These are phyloP conservation scores for Laburnicola sp. DNA, from an alignment of 2,329 filamentous ascomycete species.

Conservation along the genomic window DNA sequence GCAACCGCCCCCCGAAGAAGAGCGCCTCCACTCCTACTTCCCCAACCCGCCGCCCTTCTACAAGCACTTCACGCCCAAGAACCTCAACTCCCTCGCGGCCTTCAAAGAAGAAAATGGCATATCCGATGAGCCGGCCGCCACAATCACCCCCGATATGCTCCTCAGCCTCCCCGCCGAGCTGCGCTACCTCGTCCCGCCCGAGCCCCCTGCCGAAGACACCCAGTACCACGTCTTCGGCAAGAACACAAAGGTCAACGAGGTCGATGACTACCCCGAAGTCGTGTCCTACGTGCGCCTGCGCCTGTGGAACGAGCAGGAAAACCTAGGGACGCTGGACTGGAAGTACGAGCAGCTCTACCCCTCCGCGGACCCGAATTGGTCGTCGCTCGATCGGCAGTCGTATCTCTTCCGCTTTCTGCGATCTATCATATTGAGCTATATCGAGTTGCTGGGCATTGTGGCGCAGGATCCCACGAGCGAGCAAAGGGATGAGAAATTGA, in stretches of 20 bases:
- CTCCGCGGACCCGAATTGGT: conserved; percentile 51
- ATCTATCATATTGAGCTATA: conserved; percentile 82
- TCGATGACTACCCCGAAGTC: conserved; percentile 29
- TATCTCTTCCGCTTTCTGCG: conserved; percentile 79
- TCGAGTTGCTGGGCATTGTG: conserved; percentile 77
- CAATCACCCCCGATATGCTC: conserved; percentile 31
- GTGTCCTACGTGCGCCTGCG: conserved; percentile 35
- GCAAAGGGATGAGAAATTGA: conserved; percentile 69
- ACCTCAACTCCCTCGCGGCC: conserved; percentile 62
- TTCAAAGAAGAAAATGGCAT: conserved; percentile 47
- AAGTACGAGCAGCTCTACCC: conserved; percentile 72
- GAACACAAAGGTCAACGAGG: conserved; percentile 50
- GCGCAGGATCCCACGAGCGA: conserved; percentile 54
- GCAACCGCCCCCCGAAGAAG: conserved; percentile 25
- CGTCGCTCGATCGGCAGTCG: conserved; percentile 55
- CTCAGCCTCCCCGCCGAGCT: conserved; percentile 69
- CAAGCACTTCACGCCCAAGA: conserved; percentile 80
- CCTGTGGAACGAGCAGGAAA: conserved; percentile 9
- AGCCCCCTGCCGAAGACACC: conserved; percentile 68
- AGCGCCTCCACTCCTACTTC: conserved; percentile 55
- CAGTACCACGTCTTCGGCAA: conserved; percentile 74
- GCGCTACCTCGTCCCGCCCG: conserved; percentile 77
- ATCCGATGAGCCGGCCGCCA: background rate
- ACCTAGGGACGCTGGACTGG: conserved; percentile 66
- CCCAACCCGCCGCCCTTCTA: conserved; percentile 89